Base-by-base conservation (phyloP, 768 basidiomycete genomes). In the Suillus luteus region DNA sequence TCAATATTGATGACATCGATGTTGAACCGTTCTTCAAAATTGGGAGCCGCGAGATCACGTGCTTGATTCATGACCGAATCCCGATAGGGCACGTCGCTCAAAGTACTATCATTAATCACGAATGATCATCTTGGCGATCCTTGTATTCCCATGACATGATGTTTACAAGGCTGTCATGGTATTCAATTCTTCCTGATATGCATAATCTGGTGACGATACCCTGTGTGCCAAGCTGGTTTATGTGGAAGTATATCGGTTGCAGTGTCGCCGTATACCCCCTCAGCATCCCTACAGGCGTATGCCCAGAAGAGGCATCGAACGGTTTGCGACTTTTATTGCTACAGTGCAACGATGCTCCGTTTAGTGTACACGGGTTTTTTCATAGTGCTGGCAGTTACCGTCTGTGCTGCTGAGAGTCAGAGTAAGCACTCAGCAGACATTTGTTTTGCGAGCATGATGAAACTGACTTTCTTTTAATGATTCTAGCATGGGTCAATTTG, bases 401-500 rank as follows among this genome's bases (percentile, higher is more conserved):
- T 8, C 14, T 5, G 27, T 51, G 15, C 14, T 51, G 49, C 49
- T 17, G 24, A 51, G 7, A 17, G 27, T 51, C 49, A 51, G 49
- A 51, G 49, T 51, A 51, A 51, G 49, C 31, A 27, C 49, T 15
- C 49, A 27, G 3, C 27, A 27, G 49, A 14, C 49, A 19, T 27
- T 51, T 51, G 7, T 15, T 24, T 7, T 5, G 22, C 48, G 24
- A 49, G 14, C 27, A 24, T 15, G 14, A 44, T 19, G 3, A 44
- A 44, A 19, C 9, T 44, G 43, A 44, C 8, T 35, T n/a, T 17
- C 14, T 7, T 51, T 31, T 31, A 31, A 31, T 51, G 14, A 27
- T 22, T 61, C 35, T 58, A 74, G 73, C 72, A 51, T 74, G 73
- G 73, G 69, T 65, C 9, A 62, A 55, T 8, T 63, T 74, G 4